Evolutionary conservation across 805 yeast genomes (phyloP).

Genomic region (Kodamaea jinghongensis): DNA sequence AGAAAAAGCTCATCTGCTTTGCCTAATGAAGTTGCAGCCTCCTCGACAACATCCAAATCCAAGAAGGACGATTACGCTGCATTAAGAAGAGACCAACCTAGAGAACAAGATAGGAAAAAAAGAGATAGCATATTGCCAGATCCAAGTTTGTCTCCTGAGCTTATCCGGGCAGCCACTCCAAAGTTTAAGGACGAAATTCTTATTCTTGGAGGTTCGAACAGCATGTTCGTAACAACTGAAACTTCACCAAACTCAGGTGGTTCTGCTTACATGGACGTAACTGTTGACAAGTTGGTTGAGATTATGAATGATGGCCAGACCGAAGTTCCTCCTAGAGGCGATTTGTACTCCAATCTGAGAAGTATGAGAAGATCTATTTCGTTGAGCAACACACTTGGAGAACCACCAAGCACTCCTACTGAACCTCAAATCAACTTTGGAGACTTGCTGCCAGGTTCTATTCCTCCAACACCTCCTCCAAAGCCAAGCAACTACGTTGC

Average conservation of each 20-base stretch:
- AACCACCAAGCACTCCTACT: conserved; percentile 4
- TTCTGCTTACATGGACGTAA: not conserved
- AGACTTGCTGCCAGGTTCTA: not conserved
- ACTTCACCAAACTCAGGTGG: too few species aligned
- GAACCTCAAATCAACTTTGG: too few species aligned
- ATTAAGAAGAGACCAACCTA: too few species aligned
- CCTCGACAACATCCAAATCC: too few species aligned
- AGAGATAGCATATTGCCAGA: too few species aligned
- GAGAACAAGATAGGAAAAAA: too few species aligned
- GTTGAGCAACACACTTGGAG: not conserved
- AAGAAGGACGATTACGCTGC: too few species aligned
- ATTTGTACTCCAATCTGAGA: conserved; percentile 12
- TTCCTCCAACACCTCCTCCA: conserved; percentile 10
- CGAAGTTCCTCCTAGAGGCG: conserved; percentile 26
- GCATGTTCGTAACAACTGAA: too few species aligned
- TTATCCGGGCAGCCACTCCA: not conserved
- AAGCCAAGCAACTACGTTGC: conserved; percentile 6
- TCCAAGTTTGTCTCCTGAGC: too few species aligned
- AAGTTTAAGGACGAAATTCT: not conserved
- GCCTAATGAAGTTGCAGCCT: too few species aligned
- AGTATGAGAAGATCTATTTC: too few species aligned
- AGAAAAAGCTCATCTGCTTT: too few species aligned
- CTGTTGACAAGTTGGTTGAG: conserved; percentile 14
- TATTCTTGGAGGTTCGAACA: conserved; percentile 2
- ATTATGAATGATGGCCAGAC: conserved; percentile 19